phyloP scores from a whole-genome alignment of 2,329 filamentous ascomycete species.

The Penicillium occitanis region DNA sequence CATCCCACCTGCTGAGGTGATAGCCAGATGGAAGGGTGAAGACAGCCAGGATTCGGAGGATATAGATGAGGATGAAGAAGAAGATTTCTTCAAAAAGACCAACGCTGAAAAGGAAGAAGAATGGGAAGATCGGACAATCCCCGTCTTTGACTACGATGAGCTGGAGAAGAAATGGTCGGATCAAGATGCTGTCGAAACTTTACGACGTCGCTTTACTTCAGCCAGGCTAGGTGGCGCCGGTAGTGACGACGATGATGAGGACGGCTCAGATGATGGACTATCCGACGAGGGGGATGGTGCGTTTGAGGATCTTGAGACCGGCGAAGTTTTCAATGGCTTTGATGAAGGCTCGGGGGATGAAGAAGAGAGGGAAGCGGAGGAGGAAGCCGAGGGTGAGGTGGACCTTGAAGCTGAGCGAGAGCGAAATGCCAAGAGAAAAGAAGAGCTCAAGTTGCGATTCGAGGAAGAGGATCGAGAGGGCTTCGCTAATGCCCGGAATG shows the following conservation, averaged over 20 bases:
- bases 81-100: slow-evolving; percentile 63
- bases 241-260: slow-evolving; percentile 57
- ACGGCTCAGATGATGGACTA: slow-evolving; percentile 53
- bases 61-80: slow-evolving; percentile 63
- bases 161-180: slow-evolving; percentile 84
- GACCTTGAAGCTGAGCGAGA: slow-evolving; percentile 84
- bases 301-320: slow-evolving; percentile 83
- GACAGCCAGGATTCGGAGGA: slow-evolving; percentile 59
- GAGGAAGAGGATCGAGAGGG: slow-evolving; percentile 98
- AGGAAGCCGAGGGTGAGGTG: slow-evolving; percentile 33
- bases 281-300: slow-evolving; percentile 69
- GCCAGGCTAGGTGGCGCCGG: slow-evolving; percentile 61
- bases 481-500: slow-evolving; percentile 80
- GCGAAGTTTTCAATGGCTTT: slow-evolving; percentile 58
- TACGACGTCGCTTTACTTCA: slow-evolving; percentile 74
- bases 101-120: slow-evolving; percentile 50
- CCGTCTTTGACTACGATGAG: slow-evolving; percentile 74
- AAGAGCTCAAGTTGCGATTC: slow-evolving; percentile 90
- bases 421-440: slow-evolving; percentile 86
- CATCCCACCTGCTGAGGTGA: slow-evolving; percentile 70
- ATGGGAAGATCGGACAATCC: slow-evolving; percentile 75
- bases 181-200: slow-evolving; percentile 70
- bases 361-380: slow-evolving; percentile 41
- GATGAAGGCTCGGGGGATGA: slow-evolving; percentile 46
- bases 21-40: slow-evolving; percentile 76